These are phyloP conservation scores for Wickerhamomyces chaumierensis DNA, from an alignment of 805 yeast genomes.

Conservation along the genomic window DNA sequence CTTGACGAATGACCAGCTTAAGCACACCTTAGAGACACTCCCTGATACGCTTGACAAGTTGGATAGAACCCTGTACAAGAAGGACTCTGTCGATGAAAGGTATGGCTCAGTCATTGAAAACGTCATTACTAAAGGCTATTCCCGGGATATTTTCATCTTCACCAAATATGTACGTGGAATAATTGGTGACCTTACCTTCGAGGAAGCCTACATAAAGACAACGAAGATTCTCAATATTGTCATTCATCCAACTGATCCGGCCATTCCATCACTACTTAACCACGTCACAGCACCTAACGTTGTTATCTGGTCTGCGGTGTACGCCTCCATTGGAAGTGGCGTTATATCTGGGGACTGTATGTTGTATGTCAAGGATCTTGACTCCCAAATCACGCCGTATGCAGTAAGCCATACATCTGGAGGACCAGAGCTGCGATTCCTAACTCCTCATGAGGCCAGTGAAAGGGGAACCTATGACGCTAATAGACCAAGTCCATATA, in stretches of 20 bases:
- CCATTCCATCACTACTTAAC: slow-evolving; percentile 66
- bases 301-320: slow-evolving; percentile 79
- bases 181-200: slow-evolving; percentile 81
- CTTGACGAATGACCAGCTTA: slow-evolving; percentile 53
- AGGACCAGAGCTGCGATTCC: slow-evolving; percentile 17
- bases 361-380: slow-evolving; percentile 49
- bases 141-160: slow-evolving; percentile 74
- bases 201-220: slow-evolving; percentile 77
- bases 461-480: too few species aligned
- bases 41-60: slow-evolving; percentile 30
- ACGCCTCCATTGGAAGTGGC: slow-evolving; percentile 73
- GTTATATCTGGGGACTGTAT: slow-evolving; percentile 45
- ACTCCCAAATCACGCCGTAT: slow-evolving; percentile 48
- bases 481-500: slow-evolving; percentile 78
- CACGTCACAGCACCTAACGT: slow-evolving; percentile 92
- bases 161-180: slow-evolving; percentile 65
- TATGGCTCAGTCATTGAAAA: slow-evolving; percentile 65
- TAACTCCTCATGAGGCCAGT: too few species aligned
- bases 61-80: slow-evolving; percentile 24
- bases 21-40: slow-evolving; percentile 25
- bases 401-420: slow-evolving; percentile 23
- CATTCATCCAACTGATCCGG: slow-evolving; percentile 66
- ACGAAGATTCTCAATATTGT: slow-evolving; percentile 75
- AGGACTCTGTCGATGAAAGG: slow-evolving; percentile 45
- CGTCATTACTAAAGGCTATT: slow-evolving; percentile 68